Evolutionary conservation across 257 asterid genomes (phyloP).

Genomic region (Rhazya stricta): DNA sequence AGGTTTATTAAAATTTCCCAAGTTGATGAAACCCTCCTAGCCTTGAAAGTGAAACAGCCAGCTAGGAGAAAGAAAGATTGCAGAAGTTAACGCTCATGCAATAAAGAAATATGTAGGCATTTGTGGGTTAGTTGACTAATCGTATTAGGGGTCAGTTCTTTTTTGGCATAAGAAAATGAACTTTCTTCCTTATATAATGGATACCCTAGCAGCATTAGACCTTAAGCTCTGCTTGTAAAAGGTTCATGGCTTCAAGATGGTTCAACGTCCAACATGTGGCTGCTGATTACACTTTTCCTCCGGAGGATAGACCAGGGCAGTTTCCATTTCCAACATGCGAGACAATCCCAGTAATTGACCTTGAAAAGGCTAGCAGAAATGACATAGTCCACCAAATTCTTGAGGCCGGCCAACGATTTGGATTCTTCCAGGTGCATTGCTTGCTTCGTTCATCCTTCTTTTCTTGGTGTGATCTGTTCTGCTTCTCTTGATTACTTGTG

Average conservation of each 20-base stretch:
- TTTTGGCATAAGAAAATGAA: neutral
- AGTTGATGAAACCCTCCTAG: neutral
- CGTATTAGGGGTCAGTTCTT: slow-evolving; percentile 14
- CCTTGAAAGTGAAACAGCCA: neutral
- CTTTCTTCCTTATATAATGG: neutral
- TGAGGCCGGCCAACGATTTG: slow-evolving; percentile 32
- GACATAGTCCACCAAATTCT: slow-evolving; percentile 17
- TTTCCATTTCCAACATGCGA: slow-evolving; percentile 29
- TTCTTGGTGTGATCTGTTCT: neutral
- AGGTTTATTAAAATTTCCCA: neutral
- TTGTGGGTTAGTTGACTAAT: slow-evolving; percentile 28
- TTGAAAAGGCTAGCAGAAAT: slow-evolving; percentile 14
- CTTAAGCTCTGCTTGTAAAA: slow-evolving; percentile 2
- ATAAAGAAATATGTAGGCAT: slow-evolving; percentile 9
- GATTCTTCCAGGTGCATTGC: slow-evolving; percentile 37
- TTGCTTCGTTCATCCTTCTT: neutral
- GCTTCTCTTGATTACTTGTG: neutral
- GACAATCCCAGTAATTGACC: slow-evolving; percentile 42
- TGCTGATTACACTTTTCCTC: slow-evolving; percentile 32
- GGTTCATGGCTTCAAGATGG: slow-evolving; percentile 33
- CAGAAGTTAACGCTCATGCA: neutral
- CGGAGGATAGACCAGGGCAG: slow-evolving; percentile 44
- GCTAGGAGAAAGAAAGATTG: neutral
- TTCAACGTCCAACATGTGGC: slow-evolving; percentile 50
- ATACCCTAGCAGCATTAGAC: neutral